Evolutionary conservation across 2,329 filamentous ascomycete genomes (phyloP), one percentile per base, ranked within the genome.

Genomic region (Pleurostoma richardsiae): DNA sequence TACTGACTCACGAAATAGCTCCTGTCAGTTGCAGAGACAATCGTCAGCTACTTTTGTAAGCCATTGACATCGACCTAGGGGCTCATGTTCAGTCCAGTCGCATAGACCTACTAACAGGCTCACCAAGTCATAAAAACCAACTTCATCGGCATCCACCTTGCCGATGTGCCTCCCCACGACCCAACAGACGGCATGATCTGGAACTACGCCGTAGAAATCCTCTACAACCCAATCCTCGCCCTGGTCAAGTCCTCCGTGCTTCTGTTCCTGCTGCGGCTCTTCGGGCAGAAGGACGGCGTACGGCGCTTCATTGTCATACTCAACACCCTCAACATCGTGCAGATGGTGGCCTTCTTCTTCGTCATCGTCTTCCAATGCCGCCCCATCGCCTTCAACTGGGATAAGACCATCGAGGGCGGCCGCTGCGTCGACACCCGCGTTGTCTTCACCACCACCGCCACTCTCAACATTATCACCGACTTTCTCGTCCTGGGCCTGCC

Each of bases 381-480:
- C 5, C 72, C 72, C 1, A 57, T 75, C 6, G 47, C 57, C 7
- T 71, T 64, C 51, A 68, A 68, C 54, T 77, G 74, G 74, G 46
- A 74, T 50, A 58, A 63, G 6, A 60, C 71, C 41, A 56, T 71
- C 45, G 64, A 62, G 27, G 57, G 57, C 3, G 65, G 69, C 29
- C 61, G 58, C 29, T 74, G 70, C 59, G 56, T 61, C 42, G 46
- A 60, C 29, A 46, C 54, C 10, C 55, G 57, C 33, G 30, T 36
- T 3, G 63, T 62, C 44, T 64, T 58, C 31, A 56, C 64, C 27
- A 62, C 62, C 44, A 63, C 58, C 3, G 66, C 72, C 1, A 63
- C 52, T 1, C 59, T 74, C 42, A 74, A 71, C 45, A 73, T 77
- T 30, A 49, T 63, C 1, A 64, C 71, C 27, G 73, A 77, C 50